These are phyloP conservation scores for Verticillium isaacii DNA, from an alignment of 2,329 filamentous ascomycete genomes.

Conservation along the genomic window DNA sequence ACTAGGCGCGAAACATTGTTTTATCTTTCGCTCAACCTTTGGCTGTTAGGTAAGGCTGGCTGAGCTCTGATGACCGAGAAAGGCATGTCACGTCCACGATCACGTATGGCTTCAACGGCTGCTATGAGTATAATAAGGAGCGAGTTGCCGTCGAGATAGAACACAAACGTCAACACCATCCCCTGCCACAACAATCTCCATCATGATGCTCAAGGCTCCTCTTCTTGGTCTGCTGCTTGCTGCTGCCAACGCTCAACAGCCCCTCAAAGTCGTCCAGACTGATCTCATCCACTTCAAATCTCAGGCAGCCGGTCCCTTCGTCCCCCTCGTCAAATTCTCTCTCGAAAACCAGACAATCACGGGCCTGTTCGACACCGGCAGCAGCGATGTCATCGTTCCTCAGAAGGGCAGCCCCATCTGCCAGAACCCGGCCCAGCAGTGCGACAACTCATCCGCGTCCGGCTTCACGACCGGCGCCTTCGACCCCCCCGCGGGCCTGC, in stretches of 20 bases:
- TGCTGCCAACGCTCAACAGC: background rate
- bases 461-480: background rate
- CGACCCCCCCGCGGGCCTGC: background rate
- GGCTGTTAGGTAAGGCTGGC: background rate
- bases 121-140: background rate
- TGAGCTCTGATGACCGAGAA: background rate
- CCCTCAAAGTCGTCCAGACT: background rate
- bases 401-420: slow-evolving; percentile 2
- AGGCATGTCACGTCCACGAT: background rate
- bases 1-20: background rate
- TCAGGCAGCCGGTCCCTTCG: background rate
- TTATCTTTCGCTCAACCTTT: background rate
- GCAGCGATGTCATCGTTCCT: slow-evolving; percentile 4
- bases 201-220: background rate
- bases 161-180: too few relatives aligned
- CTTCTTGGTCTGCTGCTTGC: background rate
- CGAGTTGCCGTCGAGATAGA: too few relatives aligned
- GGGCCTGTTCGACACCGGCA: slow-evolving; percentile 5
- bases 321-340: background rate
- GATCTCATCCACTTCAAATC: background rate
- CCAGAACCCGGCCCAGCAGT: background rate
- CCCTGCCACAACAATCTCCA: background rate
- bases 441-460: background rate
- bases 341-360: background rate
- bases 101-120: background rate